phyloP scores from a whole-genome alignment of 2,329 filamentous ascomycete species.

The Diaporthe citriasiana region DNA sequence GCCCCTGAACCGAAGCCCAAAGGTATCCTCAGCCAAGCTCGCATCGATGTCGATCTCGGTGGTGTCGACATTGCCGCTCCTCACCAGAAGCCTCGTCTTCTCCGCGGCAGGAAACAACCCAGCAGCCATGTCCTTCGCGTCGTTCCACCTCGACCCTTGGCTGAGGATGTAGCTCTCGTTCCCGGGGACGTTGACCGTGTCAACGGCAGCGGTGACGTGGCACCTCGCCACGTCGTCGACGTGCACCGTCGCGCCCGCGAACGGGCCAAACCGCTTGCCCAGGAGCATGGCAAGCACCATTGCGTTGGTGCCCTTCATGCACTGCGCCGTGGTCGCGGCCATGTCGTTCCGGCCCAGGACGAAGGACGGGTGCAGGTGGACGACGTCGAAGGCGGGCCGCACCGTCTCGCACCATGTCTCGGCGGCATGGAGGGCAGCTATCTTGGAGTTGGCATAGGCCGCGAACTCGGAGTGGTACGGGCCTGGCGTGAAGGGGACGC shows the following conservation, averaged over 20 bases:
- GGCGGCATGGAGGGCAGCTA: constrained; percentile 50
- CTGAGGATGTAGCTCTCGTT: constrained; percentile 53
- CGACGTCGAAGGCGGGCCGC: constrained; percentile 53
- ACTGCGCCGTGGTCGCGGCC: constrained; percentile 47
- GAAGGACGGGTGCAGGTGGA: constrained; percentile 55
- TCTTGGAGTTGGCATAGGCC: constrained; percentile 56
- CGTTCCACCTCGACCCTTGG: constrained; percentile 53
- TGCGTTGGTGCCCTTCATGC: constrained; percentile 53
- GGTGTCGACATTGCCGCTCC: constrained; percentile 45
- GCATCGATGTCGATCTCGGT: constrained; percentile 48
- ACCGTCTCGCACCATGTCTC: constrained; percentile 52
- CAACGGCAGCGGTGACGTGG: constrained; percentile 55
- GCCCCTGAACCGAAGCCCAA: constrained; percentile 47
- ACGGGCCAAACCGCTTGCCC: constrained; percentile 47
- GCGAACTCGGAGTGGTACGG: constrained; percentile 51
- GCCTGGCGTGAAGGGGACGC: constrained; percentile 40
- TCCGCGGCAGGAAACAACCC: constrained; percentile 49
- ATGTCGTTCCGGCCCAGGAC: constrained; percentile 55
- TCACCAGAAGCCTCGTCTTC: constrained; percentile 47
- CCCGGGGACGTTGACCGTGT: constrained; percentile 46
- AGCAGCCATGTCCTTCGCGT: constrained; percentile 55
- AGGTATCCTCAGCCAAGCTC: constrained; percentile 47
- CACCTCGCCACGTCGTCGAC: constrained; percentile 56
- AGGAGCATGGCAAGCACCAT: constrained; percentile 52
- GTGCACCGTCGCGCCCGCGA: constrained; percentile 52